Evolutionary conservation across 106 monocot species (phyloP).

Genomic region (Agapanthus africanus): DNA sequence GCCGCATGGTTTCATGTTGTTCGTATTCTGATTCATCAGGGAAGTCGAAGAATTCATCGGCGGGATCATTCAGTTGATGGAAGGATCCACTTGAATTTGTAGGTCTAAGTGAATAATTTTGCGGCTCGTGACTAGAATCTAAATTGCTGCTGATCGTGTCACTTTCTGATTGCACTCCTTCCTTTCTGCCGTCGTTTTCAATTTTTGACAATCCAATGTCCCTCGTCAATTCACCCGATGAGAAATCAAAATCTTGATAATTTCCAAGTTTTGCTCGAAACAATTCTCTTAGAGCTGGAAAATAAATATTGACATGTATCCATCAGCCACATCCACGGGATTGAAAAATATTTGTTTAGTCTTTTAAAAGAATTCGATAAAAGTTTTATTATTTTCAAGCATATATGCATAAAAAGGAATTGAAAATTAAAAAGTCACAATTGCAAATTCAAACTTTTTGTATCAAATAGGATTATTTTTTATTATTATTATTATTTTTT

Average conservation of each 20-base stretch:
- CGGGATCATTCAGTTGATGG: conserved; percentile 71
- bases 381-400: too few relatives aligned
- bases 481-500: too few relatives aligned
- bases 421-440: too few relatives aligned
- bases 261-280: conserved; percentile 73
- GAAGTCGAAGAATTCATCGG: conserved; percentile 92
- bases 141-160: conserved; percentile 23
- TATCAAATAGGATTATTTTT: too few relatives aligned
- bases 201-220: conserved; percentile 20
- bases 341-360: too few relatives aligned
- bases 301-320: neutral
- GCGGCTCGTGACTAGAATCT: conserved; percentile 25
- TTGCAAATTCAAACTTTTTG: too few relatives aligned
- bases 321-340: neutral
- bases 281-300: conserved; percentile 85
- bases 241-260: conserved; percentile 38
- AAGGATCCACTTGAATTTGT: conserved; percentile 49
- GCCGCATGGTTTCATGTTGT: conserved; percentile 37
- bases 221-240: conserved; percentile 55
- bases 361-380: too few relatives aligned
- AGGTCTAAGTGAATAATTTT: conserved; percentile 20
- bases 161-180: conserved; percentile 22
- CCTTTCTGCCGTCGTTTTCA: conserved; percentile 35
- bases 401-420: too few relatives aligned
- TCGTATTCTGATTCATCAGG: conserved; percentile 67